Conservation (phyloP, 345 rosid species). For the Raphanus sativus region DNA sequence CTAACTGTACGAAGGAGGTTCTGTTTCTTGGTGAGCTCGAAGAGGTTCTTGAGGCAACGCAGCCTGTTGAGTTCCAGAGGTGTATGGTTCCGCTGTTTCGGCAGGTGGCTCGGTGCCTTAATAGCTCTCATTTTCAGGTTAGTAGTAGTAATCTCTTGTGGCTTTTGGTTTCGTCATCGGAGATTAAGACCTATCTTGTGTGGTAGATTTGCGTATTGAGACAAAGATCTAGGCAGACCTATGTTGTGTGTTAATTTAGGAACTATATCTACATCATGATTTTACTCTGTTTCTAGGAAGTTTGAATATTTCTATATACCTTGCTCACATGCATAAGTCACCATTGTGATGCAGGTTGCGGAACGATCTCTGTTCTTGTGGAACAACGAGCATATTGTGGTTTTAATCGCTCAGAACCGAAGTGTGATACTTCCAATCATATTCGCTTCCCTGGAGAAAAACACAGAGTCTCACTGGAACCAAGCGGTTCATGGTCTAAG, state of each 20-base stretch:
- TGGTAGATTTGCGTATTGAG: not conserved
- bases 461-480: constrained; percentile 77
- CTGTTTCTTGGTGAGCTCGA: constrained; percentile 91
- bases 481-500: constrained; percentile 87
- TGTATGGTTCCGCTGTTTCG: constrained; percentile 85
- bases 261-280: too few species aligned
- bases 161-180: not conserved
- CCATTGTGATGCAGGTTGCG: constrained; percentile 62
- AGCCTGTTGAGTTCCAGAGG: constrained; percentile 78
- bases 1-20: constrained; percentile 84
- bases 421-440: constrained; percentile 66
- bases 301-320: not conserved
- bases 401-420: constrained; percentile 72
- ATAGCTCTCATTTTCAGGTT: constrained; percentile 89
- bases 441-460: constrained; percentile 75
- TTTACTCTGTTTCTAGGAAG: not conserved
- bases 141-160: constrained; percentile 5
- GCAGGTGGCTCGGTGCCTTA: constrained; percentile 79
- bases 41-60: constrained; percentile 90
- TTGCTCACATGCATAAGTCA: not conserved
- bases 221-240: not conserved
- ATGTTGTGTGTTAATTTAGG: not conserved
- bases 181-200: not conserved
- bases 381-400: constrained; percentile 87
- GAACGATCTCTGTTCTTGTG: constrained; percentile 88